Percentiles rank a stretch among this genome's conserved stretches.
These are phyloP conservation scores for Oehlia diaphana DNA, from an alignment of 192 early-diverging fungal species.

Conservation along the genomic window DNA sequence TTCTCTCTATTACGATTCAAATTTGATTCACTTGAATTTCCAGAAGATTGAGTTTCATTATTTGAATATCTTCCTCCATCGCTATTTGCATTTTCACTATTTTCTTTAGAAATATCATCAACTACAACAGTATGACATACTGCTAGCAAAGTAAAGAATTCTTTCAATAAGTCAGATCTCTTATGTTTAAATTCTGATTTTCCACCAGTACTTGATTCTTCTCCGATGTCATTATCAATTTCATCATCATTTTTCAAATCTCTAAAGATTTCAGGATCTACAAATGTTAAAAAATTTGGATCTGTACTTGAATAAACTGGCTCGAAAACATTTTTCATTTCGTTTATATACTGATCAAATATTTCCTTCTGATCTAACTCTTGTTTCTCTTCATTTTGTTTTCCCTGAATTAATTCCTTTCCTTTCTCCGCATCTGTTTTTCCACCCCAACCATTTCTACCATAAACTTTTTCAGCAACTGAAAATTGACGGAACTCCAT, in stretches of 20 bases:
- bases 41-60: background rate
- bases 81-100: slow-evolving; percentile 44
- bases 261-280: slow-evolving; percentile 74
- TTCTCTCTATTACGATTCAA: slow-evolving; percentile 37
- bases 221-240: background rate
- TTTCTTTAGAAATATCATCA: slow-evolving; percentile 52
- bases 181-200: slow-evolving; percentile 32
- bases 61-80: slow-evolving; percentile 30
- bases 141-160: slow-evolving; percentile 88
- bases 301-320: slow-evolving; percentile 66
- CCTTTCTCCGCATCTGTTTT: slow-evolving; percentile 66
- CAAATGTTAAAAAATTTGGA: slow-evolving; percentile 71
- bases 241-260: slow-evolving; percentile 63
- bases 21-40: slow-evolving; percentile 18
- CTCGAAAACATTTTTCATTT: slow-evolving; percentile 66
- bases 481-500: slow-evolving; percentile 97
- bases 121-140: slow-evolving; percentile 96
- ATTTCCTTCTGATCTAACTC: slow-evolving; percentile 42
- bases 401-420: slow-evolving; percentile 53
- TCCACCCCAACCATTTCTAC: slow-evolving; percentile 68
- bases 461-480: slow-evolving; percentile 86
- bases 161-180: slow-evolving; percentile 63
- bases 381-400: slow-evolving; percentile 36
- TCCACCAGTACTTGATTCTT: background rate
- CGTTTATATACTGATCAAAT: slow-evolving; percentile 52